A percentile compares a stretch with the other conserved stretches of the same genome.
These are phyloP conservation scores for Beauveria asiatica DNA, from an alignment of 2,329 filamentous ascomycete genomes.

Conservation along the genomic window DNA sequence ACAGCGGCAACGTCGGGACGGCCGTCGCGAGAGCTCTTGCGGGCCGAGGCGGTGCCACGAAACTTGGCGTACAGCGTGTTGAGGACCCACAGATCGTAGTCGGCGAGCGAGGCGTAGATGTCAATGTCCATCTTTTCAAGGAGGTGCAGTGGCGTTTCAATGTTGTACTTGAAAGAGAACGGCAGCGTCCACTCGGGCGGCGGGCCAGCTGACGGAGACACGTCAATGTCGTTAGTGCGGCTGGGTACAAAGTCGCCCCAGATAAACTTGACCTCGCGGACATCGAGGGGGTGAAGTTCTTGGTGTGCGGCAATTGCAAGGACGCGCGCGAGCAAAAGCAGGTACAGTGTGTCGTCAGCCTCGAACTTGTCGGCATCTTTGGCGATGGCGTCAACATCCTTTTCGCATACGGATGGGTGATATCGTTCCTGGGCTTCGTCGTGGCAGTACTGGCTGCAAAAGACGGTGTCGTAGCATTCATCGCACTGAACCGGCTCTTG, in stretches of 20 bases:
- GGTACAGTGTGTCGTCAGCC: conserved; percentile 52
- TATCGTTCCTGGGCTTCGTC: conserved; percentile 50
- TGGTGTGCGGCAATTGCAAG: conserved; percentile 57
- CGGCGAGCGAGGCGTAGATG: conserved; percentile 50
- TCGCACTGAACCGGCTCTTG: conserved; percentile 45
- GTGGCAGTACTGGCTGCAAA: conserved; percentile 53
- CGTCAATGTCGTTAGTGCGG: conserved; percentile 42
- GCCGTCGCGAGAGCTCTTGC: conserved; percentile 66
- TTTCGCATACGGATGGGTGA: conserved; percentile 58
- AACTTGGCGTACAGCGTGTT: conserved; percentile 93
- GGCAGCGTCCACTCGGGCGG: conserved; percentile 60
- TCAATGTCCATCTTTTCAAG: conserved; percentile 80
- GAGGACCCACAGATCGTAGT: conserved; percentile 71
- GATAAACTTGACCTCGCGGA: conserved; percentile 57
- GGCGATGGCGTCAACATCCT: conserved; percentile 55
- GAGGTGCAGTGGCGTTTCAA: conserved; percentile 66
- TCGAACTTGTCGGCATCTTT: conserved; percentile 54
- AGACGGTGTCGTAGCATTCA: conserved; percentile 58
- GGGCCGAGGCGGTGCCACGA: conserved; percentile 81
- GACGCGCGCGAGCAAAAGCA: conserved; percentile 52
- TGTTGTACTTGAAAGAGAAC: conserved; percentile 69
- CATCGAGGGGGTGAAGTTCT: conserved; percentile 52
- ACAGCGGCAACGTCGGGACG: conserved; percentile 88
- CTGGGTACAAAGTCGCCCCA: conserved; percentile 59
- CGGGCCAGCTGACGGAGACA: conserved; percentile 45